Percentiles rank a stretch among this genome's conserved stretches.
Evolutionary conservation across 108 stramenopile genomes (phyloP).

Genomic region (Poteriospumella lacustris): DNA sequence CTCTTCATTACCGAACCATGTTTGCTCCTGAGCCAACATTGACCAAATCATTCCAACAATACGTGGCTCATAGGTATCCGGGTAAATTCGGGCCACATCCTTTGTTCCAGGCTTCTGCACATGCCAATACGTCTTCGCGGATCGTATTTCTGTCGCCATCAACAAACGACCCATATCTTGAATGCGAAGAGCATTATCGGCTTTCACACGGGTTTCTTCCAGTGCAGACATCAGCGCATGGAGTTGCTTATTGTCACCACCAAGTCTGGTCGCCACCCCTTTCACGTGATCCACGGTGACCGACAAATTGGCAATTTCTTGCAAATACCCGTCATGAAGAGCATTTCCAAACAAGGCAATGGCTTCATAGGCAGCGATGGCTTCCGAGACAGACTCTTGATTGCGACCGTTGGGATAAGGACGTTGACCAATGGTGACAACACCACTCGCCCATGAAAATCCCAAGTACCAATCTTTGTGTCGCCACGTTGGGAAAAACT

Average conservation of each 20-base stretch:
- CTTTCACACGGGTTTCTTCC: neutral
- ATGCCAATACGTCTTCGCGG: conserved; percentile 83
- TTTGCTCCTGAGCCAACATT: conserved; percentile 60
- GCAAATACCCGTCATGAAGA: conserved; percentile 43
- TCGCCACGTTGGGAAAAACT: conserved; percentile 71
- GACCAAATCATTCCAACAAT: conserved; percentile 63
- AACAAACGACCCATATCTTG: conserved; percentile 63
- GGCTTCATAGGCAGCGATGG: conserved; percentile 84
- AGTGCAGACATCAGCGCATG: conserved; percentile 31
- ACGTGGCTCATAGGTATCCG: conserved; percentile 50
- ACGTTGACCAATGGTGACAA: conserved; percentile 58
- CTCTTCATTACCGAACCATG: conserved; percentile 56
- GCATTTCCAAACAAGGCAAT: conserved; percentile 76
- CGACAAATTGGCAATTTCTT: no score
- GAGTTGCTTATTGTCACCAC: conserved; percentile 43
- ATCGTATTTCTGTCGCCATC: conserved; percentile 68
- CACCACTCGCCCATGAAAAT: conserved; percentile 80
- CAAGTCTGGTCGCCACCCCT: conserved; percentile 49
- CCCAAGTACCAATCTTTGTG: conserved; percentile 62
- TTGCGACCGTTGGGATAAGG: conserved; percentile 82
- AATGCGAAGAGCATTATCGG: conserved; percentile 31
- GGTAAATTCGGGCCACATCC: conserved; percentile 46
- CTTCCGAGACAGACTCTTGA: conserved; percentile 84
- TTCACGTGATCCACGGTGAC: no score
- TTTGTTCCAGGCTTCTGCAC: conserved; percentile 52